These are phyloP conservation scores for Psilocybe mexicana DNA, from an alignment of 1,284 basidiomycete species.

Conservation along the genomic window DNA sequence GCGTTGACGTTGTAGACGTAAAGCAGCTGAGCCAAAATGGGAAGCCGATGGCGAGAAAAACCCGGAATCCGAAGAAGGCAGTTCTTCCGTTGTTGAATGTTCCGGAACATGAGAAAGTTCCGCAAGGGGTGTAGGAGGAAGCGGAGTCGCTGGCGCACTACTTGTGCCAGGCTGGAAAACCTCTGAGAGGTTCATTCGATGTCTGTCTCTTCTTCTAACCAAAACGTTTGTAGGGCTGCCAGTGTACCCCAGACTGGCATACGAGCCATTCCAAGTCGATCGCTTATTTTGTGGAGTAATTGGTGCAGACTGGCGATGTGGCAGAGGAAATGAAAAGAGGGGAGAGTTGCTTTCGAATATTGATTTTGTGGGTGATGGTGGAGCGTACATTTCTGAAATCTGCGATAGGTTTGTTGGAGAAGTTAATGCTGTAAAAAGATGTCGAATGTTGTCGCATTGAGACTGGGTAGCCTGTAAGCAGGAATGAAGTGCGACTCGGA, in stretches of 20 bases:
- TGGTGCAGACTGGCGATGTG: constrained; percentile 27
- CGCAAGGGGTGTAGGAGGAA: constrained; percentile 28
- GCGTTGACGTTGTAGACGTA: constrained; percentile 57
- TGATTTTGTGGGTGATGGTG: constrained; percentile 59
- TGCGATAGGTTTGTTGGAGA: constrained; percentile 67
- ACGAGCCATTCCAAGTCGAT: constrained; percentile 73
- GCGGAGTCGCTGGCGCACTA: constrained; percentile 55
- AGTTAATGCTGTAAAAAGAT: constrained; percentile 72
- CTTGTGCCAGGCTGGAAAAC: constrained; percentile 37
- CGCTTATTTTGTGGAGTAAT: constrained; percentile 49
- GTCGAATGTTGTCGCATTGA: constrained; percentile 78
- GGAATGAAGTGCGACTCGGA: constrained; percentile 69
- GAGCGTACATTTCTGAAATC: constrained; percentile 82
- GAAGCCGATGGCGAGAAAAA: constrained; percentile 23
- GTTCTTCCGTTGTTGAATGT: constrained; percentile 21
- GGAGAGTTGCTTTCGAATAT: constrained; percentile 33
- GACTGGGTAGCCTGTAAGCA: constrained; percentile 71
- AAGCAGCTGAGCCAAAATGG: constrained; percentile 58
- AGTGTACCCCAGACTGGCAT: constrained; percentile 46
- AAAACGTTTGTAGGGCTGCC: constrained; percentile 45
- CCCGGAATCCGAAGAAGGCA: constrained; percentile 18
- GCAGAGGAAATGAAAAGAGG: constrained; percentile 44
- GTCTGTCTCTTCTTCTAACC: constrained; percentile 47
- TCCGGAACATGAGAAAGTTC: constrained; percentile 39
- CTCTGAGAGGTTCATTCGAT: constrained; percentile 53